Base-by-base conservation (phyloP, 1,139 yeast genomes). In the Candida sojae region DNA sequence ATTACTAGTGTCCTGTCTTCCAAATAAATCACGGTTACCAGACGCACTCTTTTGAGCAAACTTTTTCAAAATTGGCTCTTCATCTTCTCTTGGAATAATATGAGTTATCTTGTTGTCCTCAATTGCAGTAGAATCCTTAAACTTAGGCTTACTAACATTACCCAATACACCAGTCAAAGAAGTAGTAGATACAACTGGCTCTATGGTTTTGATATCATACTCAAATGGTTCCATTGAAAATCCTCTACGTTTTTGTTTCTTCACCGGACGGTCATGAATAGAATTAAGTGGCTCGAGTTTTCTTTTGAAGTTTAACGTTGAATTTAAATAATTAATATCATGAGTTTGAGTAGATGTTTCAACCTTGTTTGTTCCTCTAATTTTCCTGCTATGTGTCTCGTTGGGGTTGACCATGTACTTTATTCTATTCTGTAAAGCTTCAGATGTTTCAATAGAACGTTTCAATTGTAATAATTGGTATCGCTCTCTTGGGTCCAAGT, bases 301-400 rank as follows among this genome's bases (percentile, higher is more conserved):
- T 28, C 50, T 42, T 43, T 49, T 52, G 31, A 51, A 50, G 29
- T 39, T 44, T 25, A 53, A 60, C 21, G 61, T 56, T 30, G 59
- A 60, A 33, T 64, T 58, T 45, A 75, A 61, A 42, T 61, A 70
- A 33, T 62, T 61, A 26, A 57, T 37, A 53, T 70, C 68, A 49
- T 68, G 73, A 2, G 80, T 75, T 53, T 75, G 80, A 3, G 80
- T 75, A 2, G 75, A 52, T 1, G 75, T 68, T 50, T 75, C 79
- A 6, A 74, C 77, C 42, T 59, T 61, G 43, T 60, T 62, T 5
- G 48, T 36, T 6, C 54, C 48, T 4, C 48, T 50, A 6, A 50
- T 36, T 5, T 42, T 34, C 26, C 42, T 40, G 17, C 60, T 60
- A 1, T 49, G 40, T 2, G 79, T 73, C 54, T 75, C 80, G 42